Conservation (phyloP, 331 rosid species). For the Malus hybrid region DNA sequence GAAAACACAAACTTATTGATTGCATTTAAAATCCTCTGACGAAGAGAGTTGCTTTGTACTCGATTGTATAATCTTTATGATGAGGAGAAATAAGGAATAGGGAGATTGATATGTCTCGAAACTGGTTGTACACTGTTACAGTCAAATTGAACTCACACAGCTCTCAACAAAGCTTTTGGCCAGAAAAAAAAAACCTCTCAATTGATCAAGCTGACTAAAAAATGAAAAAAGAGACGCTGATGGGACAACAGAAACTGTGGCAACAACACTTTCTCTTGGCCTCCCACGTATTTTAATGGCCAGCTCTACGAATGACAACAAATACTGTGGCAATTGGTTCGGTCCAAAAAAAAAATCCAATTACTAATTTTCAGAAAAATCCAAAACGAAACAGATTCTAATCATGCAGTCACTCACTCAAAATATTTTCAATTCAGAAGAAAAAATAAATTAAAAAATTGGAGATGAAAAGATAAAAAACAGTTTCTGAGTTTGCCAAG, state of each 20-base stretch:
- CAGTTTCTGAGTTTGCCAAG: background rate
- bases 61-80: no score
- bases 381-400: conserved; percentile 3
- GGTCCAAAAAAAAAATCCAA: background rate
- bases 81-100: no score
- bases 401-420: background rate
- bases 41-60: no score
- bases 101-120: no score
- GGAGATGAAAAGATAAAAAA: background rate
- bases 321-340: background rate
- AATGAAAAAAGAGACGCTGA: background rate
- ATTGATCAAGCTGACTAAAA: no score
- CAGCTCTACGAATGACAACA: background rate
- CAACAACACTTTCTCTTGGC: background rate
- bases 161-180: background rate
- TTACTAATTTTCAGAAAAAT: background rate
- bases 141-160: background rate
- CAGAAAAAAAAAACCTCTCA: no score
- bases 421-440: background rate
- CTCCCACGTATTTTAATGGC: background rate
- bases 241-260: background rate
- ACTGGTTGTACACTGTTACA: background rate
- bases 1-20: no score
- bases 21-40: no score
- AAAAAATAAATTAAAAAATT: background rate